A percentile compares a stretch with the other conserved stretches of the same genome.
Evolutionary conservation across 2,329 filamentous ascomycete genomes (phyloP).

Genomic region (Arthrobotrys iridis): DNA sequence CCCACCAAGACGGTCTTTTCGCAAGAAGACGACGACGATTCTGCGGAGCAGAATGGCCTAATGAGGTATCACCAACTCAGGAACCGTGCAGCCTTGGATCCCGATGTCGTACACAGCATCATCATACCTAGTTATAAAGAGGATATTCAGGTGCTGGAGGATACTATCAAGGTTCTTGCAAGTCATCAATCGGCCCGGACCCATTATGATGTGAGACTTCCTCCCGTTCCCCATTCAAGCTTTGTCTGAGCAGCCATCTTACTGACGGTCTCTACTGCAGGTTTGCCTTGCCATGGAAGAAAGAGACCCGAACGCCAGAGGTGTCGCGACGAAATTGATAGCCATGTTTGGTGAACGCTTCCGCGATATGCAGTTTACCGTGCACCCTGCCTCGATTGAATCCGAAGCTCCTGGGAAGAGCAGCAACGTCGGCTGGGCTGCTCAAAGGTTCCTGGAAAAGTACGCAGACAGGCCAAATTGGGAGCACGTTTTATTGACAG

Average conservation of each 20-base stretch:
- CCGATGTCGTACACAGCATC: slow-evolving; percentile 71
- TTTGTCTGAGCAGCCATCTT: slow-evolving; percentile 8
- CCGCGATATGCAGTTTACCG: slow-evolving; percentile 72
- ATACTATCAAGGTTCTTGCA: slow-evolving; percentile 75
- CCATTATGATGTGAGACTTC: slow-evolving; percentile 74
- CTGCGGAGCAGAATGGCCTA: slow-evolving; percentile 67
- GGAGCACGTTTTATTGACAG: slow-evolving; percentile 74
- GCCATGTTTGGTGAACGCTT: slow-evolving; percentile 73
- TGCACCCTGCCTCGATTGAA: slow-evolving; percentile 73
- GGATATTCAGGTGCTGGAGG: slow-evolving; percentile 73
- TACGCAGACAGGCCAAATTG: slow-evolving; percentile 66
- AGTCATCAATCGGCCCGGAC: slow-evolving; percentile 72
- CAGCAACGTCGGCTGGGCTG: slow-evolving; percentile 78
- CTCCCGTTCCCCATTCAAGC: background rate
- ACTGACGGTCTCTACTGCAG: slow-evolving; percentile 61
- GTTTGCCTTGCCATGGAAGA: slow-evolving; percentile 78
- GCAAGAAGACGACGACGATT: slow-evolving; percentile 59
- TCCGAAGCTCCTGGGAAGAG: slow-evolving; percentile 78
- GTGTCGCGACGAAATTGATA: slow-evolving; percentile 72
- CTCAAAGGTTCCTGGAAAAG: slow-evolving; percentile 71
- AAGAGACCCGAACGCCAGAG: slow-evolving; percentile 70
- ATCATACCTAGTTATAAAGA: slow-evolving; percentile 80
- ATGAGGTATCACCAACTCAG: slow-evolving; percentile 65
- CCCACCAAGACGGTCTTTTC: slow-evolving; percentile 63
- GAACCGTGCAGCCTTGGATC: slow-evolving; percentile 63